Base-by-base conservation (phyloP, 2,329 filamentous ascomycete genomes). In the Huntiella moniliformis region DNA sequence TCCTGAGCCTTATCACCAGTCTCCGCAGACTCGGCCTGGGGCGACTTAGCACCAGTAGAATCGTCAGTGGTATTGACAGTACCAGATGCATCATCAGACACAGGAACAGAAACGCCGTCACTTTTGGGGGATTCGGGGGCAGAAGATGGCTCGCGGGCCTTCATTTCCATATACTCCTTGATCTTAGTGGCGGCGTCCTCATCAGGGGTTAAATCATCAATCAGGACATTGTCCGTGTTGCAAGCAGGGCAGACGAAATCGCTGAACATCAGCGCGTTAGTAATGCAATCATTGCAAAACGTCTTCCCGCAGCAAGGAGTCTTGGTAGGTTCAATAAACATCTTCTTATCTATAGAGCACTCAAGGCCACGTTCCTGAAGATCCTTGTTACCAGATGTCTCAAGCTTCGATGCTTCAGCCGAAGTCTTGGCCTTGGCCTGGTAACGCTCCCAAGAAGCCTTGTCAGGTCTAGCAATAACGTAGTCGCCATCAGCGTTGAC, bases 241-340 rank as follows among this genome's bases (percentile, higher is more conserved):
- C 91, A 98, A 55, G 79, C 79, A 53, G 91, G 91, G 64, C 91
- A 98, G 63, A 87, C 71, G 65, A 98, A 86, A 72, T 98, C 91
- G 74, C 82, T 91, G 70, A 96, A 87, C 66, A 95, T 88, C 64
- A 98, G 79, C 65, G 87, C 84, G 74, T 94, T 94, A 62, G 91
- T 92, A 66, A 98, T 95, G 80, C 91, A 98, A 62, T 95, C 86
- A 75, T 91, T 91, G 73, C 91, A 98, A 71, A 93, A 98, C 60
- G 87, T 95, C 74, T 82, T 92, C 67, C 82, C 76, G 71, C 91
- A 98, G 74, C 91, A 98, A 54, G 91, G 88, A 59, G 91, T 96
- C 75, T 94, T 93, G 73, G 92, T 91, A 73, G 91, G 88, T 63
- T 95, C 85, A 77, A 92, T 79, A 67, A 96, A 95, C 74, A 94